Evolutionary conservation across 2,329 filamentous ascomycete species (phyloP).

Genomic region (Dothideomycetes sp.): DNA sequence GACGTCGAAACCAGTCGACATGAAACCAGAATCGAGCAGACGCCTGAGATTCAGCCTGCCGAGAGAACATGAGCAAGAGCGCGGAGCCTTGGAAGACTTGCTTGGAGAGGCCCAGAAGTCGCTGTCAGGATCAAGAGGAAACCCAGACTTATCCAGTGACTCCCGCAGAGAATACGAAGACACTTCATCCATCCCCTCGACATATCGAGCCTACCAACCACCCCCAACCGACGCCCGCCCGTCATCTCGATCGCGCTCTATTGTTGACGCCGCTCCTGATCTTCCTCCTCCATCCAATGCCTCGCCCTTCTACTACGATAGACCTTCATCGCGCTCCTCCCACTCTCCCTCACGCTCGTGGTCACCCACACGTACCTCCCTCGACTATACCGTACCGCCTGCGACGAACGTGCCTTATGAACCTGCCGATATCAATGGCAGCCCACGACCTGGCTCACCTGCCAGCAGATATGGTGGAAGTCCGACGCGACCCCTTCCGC

Average conservation of each 20-base stretch:
- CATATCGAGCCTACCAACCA: constrained; percentile 28
- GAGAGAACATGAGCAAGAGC: constrained; percentile 18
- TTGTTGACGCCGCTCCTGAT: constrained; percentile 41
- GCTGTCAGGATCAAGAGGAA: constrained; percentile 1
- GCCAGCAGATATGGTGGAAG: constrained; percentile 83
- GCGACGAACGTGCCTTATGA: constrained; percentile 68
- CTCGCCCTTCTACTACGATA: constrained; percentile 55
- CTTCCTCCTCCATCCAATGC: constrained; percentile 51
- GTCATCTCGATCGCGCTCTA: constrained; percentile 40
- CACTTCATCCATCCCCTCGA: constrained; percentile 14
- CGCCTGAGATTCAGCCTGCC: constrained; percentile 19
- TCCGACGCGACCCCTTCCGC: constrained; percentile 76
- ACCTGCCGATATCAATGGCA: constrained; percentile 79
- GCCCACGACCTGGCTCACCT: constrained; percentile 80
- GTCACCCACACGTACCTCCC: constrained; percentile 44
- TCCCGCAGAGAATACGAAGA: constrained; percentile 15
- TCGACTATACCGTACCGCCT: constrained; percentile 63
- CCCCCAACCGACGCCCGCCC: constrained; percentile 37
- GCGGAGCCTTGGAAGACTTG: constrained; percentile 11
- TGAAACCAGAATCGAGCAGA: not conserved
- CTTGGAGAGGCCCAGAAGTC: constrained; percentile 8
- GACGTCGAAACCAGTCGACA: constrained; percentile 7
- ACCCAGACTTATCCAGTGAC: constrained; percentile 14
- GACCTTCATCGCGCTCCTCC: constrained; percentile 44
- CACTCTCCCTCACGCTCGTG: constrained; percentile 45